Conservation (phyloP, 257 asterid genomes). For the Nicotiana knightiana region DNA sequence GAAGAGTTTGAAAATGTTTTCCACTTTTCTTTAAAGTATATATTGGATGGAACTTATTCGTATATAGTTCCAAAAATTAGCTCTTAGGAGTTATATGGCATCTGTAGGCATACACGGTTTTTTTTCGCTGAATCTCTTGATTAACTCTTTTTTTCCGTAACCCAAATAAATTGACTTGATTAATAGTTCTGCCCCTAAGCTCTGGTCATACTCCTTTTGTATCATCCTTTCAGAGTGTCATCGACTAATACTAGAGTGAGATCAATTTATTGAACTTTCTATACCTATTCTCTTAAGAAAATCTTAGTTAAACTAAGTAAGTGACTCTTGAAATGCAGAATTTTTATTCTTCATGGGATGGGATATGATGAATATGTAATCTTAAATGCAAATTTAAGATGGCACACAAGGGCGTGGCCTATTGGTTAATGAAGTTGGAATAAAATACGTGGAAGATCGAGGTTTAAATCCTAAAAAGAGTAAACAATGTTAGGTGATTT, state of each 20-base stretch:
- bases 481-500: not conserved
- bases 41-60: not conserved
- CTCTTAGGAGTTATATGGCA: too few species aligned
- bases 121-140: too few species aligned
- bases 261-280: too few species aligned
- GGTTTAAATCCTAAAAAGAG: not conserved
- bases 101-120: too few species aligned
- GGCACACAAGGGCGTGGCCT: not conserved
- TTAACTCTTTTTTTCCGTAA: too few species aligned
- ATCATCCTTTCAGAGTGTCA: too few species aligned
- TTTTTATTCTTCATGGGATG: too few species aligned
- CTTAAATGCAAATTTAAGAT: not conserved
- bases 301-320: not conserved
- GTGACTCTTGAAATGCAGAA: not conserved
- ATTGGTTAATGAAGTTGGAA: not conserved
- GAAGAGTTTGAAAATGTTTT: not conserved
- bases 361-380: too few species aligned
- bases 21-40: not conserved
- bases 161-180: too few species aligned
- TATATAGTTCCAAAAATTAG: not conserved
- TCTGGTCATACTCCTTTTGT: too few species aligned
- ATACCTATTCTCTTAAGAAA: not conserved
- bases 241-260: too few species aligned
- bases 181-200: too few species aligned
- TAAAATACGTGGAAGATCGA: not conserved